Evolutionary conservation across 768 basidiomycete species (phyloP), one percentile per base, ranked within the genome.

Genomic region (Grammothele lineata): DNA sequence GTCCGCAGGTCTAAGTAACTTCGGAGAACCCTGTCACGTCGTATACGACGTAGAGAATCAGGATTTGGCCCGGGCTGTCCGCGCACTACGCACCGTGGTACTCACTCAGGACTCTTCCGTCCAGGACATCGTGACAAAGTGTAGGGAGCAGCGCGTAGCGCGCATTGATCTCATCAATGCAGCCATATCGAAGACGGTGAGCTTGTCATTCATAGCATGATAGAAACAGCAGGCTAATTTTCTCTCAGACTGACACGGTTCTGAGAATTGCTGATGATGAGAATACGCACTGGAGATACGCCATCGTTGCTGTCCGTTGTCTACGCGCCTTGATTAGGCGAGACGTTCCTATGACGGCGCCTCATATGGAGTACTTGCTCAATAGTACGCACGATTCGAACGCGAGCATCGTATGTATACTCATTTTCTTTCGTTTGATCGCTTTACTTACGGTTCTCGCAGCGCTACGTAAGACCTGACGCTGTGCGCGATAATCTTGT

Each of bases 251-350:
- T 4, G 55, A 64, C 0, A 55, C 69, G 19, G 68, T 85, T 15
- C 63, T 87, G 25, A 70, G 75, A 23, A 72, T 87, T 30, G 87
- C 78, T 1, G 71, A 77, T 18, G 77, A 80, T 22, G 55, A 75
- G 3, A 64, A 70, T 14, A 90, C 85, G 4, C 89, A 92, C 59
- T 91, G 89, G 89, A 76, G 81, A 45, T 92, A 92, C 60, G 69
- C 72, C 5, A 84, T 89, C 34, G 78, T 80, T 30, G 85, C 87
- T 9, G 70, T 82, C 23, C 73, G 85, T 45, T 78, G 78, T 58
- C 68, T 91, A 14, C 75, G 86, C 22, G 78, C 85, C 3, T 66
- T 91, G 12, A 70, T 89, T 38, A 72, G 88, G 17, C 77, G 80
- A 2, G 89, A 92, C 61, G 59, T 58, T 1, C 76, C 82, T 11